A percentile compares a stretch with the other conserved stretches of the same genome.
These are phyloP conservation scores for Vairimorpha ceranae DNA, from an alignment of 371 early-diverging fungal genomes.

Conservation along the genomic window DNA sequence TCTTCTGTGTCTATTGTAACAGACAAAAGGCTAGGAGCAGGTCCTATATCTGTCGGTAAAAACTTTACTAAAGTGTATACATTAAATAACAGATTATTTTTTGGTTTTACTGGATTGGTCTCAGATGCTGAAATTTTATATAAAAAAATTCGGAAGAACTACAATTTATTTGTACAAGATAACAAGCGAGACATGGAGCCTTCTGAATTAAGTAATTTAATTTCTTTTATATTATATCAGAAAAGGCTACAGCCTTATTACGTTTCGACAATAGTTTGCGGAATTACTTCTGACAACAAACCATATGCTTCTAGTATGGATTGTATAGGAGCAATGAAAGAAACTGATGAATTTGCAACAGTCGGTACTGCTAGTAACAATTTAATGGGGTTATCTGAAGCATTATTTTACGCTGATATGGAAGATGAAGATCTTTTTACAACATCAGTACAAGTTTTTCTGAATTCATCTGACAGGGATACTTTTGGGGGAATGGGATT, in stretches of 20 bases:
- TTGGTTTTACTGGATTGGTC: conserved; percentile 86
- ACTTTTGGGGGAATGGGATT: conserved; percentile 96
- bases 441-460: conserved; percentile 82
- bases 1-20: conserved; percentile 90
- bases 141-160: conserved; percentile 75
- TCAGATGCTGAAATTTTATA: conserved; percentile 90
- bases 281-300: conserved; percentile 69
- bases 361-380: conserved; percentile 80
- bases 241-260: conserved; percentile 88
- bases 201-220: conserved; percentile 79
- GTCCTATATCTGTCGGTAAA: conserved; percentile 79
- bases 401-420: conserved; percentile 87
- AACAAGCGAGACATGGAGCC: conserved; percentile 92
- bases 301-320: conserved; percentile 93
- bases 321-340: conserved; percentile 86
- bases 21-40: conserved; percentile 75
- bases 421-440: conserved; percentile 94
- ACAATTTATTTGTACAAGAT: conserved; percentile 86
- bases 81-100: conserved; percentile 73
- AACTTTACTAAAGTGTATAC: conserved; percentile 84
- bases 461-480: conserved; percentile 94
- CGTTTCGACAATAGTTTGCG: conserved; percentile 85
- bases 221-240: conserved; percentile 91
- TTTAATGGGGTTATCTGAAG: conserved; percentile 92
- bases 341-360: conserved; percentile 87